These are phyloP conservation scores for Leishmania aethiopica DNA, from an alignment of 208 protist genomes.

Conservation along the genomic window DNA sequence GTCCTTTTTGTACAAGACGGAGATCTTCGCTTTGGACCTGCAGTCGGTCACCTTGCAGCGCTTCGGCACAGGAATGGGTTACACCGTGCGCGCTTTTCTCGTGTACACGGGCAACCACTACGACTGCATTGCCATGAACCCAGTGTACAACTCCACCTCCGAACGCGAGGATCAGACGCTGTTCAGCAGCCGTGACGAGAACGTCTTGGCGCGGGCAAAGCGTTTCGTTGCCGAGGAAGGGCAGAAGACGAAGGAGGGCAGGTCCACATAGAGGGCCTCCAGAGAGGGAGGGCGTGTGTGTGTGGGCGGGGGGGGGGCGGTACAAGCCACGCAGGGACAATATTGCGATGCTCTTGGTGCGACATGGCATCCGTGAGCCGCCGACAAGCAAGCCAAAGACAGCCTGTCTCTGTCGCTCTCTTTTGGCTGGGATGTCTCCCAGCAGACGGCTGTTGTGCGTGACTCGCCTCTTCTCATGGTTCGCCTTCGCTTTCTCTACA, in stretches of 20 bases:
- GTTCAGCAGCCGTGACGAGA: slow-evolving; percentile 84
- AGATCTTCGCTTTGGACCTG: slow-evolving; percentile 91
- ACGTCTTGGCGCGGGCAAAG: slow-evolving; percentile 66
- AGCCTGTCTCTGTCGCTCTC: not conserved
- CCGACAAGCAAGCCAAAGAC: not conserved
- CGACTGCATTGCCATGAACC: slow-evolving; percentile 92
- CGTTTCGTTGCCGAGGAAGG: slow-evolving; percentile 85
- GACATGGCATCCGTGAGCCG: not conserved
- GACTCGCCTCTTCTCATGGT: not conserved
- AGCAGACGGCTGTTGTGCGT: not conserved
- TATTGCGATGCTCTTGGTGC: not conserved
- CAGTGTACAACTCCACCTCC: slow-evolving; percentile 58
- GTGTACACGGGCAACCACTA: slow-evolving; percentile 96
- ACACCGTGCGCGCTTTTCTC: slow-evolving; percentile 85
- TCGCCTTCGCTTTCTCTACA: not conserved
- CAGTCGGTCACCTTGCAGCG: slow-evolving; percentile 73
- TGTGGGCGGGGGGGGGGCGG: too few relatives aligned
- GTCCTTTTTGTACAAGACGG: slow-evolving; percentile 79
- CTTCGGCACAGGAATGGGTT: slow-evolving; percentile 86
- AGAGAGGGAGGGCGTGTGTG: too few relatives aligned
- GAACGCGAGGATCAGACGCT: slow-evolving; percentile 88
- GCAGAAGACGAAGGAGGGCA: slow-evolving; percentile 38
- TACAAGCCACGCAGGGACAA: not conserved
- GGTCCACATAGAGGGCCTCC: not conserved
- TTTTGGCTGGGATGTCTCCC: not conserved